Conservation (phyloP, 768 basidiomycete species). For the Candolleomyces eurysporus region DNA sequence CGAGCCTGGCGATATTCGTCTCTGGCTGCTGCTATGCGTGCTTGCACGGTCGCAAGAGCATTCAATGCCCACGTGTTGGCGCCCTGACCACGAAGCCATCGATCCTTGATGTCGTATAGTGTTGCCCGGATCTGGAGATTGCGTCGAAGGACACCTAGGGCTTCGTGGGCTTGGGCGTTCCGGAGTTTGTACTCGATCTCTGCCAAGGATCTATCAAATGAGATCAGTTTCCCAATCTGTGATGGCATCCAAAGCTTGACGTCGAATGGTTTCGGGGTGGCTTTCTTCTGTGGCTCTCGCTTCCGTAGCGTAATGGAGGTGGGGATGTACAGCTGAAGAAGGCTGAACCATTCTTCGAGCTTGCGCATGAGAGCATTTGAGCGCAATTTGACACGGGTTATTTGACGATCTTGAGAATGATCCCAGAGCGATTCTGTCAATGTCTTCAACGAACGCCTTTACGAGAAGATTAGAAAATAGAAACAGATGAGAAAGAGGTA, state of each 20-base stretch:
- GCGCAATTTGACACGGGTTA: not conserved
- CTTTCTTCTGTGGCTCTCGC: too few species aligned
- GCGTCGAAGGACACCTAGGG: not conserved
- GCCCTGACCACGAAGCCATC: not conserved
- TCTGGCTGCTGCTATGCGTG: not conserved
- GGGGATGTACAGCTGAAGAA: too few species aligned
- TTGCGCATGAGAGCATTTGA: too few species aligned
- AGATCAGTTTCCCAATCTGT: not conserved
- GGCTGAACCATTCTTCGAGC: too few species aligned
- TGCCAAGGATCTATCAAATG: not conserved
- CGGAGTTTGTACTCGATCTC: not conserved
- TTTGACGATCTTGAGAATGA: not conserved
- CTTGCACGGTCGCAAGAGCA: not conserved
- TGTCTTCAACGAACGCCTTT: not conserved
- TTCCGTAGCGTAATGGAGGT: too few species aligned
- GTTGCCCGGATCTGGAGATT: not conserved
- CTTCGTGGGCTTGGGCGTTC: not conserved
- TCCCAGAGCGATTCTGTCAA: not conserved
- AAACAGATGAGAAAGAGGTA: not conserved
- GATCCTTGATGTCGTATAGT: not conserved
- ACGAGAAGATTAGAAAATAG: not conserved
- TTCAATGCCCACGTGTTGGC: not conserved
- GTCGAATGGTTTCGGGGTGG: too few species aligned
- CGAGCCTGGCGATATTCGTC: not conserved
- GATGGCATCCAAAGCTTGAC: too few species aligned